Base-by-base conservation (phyloP, 176 grass and related monocot genomes). In the Bonia amplexicaulis region DNA sequence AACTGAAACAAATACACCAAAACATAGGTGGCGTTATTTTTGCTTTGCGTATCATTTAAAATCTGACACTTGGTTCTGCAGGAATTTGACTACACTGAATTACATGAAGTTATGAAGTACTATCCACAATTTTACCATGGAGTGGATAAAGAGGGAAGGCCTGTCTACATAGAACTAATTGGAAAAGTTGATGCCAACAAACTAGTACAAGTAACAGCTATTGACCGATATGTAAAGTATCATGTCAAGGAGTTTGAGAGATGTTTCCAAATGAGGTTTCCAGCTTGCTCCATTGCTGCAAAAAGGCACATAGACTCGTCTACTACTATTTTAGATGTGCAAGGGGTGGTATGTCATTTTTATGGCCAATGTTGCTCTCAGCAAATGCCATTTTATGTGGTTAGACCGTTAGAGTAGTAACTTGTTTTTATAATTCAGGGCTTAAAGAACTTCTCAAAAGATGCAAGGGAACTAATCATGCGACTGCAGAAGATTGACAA, bases 81-180 rank as follows among this genome's bases (percentile, higher is more conserved):
- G 96, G 96, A 96, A 74, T 99, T 99, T 61, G 78, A 86, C 33
- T 99, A 96, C 81, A 74, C 82, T 13, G 96, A 99, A 84, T 13
- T 90, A 73, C 65, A 87, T 52, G 87, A 90, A 85, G 91, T 99
- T 90, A 44, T 89, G 78, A 89, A 94, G 77, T 94, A 94, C 82
- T 99, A 94, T 70, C 96, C 96, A 75, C 96, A 99, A 83, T 93
- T 94, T 90, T 99, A 96, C 62, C 96, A 99, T 90, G 96, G 96
- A 33, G 84, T 96, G 49, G 96, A 99, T 82, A 99, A 96, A 85
- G 96, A 94, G 69, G 96, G 96, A 20, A 95, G 93, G 47, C 96
- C 93, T 78, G 78, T 99, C 69, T 99, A 99, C 48, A 81, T 95
- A 80, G 96, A 99, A 83, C 81, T 92, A 80, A 47, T 96, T 85